These are phyloP conservation scores for Allodekkera sacchari DNA, from an alignment of 805 yeast genomes.

Conservation along the genomic window DNA sequence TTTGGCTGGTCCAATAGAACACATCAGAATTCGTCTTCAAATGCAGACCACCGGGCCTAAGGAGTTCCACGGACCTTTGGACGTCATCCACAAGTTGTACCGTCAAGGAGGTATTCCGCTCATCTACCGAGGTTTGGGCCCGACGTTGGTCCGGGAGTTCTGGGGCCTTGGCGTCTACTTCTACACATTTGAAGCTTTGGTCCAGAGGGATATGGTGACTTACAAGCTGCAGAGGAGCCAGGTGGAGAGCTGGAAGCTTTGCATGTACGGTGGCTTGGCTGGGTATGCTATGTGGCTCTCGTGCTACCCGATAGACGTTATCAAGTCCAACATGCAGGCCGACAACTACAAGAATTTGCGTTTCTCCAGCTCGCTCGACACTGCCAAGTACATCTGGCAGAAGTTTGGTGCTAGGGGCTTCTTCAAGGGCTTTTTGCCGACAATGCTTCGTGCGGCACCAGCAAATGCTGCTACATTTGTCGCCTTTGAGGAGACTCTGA, in stretches of 20 bases:
- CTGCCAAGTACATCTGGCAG: slow-evolving; percentile 42
- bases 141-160: slow-evolving; percentile 78
- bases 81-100: slow-evolving; percentile 53
- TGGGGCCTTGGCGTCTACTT: slow-evolving; percentile 88
- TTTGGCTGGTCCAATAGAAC: slow-evolving; percentile 91
- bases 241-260: slow-evolving; percentile 80
- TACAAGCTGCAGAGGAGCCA: slow-evolving; percentile 50
- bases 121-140: slow-evolving; percentile 71
- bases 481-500: slow-evolving; percentile 85
- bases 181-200: slow-evolving; percentile 82
- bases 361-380: slow-evolving; percentile 52
- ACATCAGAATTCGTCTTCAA: slow-evolving; percentile 87
- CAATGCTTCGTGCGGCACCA: slow-evolving; percentile 93
- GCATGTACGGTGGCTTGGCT: slow-evolving; percentile 81
- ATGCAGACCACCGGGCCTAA: slow-evolving; percentile 58
- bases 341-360: slow-evolving; percentile 54
- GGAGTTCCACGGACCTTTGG: slow-evolving; percentile 63
- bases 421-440: slow-evolving; percentile 86
- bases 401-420: slow-evolving; percentile 70
- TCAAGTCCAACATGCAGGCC: slow-evolving; percentile 83
- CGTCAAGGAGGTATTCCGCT: slow-evolving; percentile 39
- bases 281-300: slow-evolving; percentile 87
- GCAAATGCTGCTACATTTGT: slow-evolving; percentile 97
- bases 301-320: slow-evolving; percentile 81
- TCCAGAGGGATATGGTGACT: slow-evolving; percentile 51